Conservation (phyloP, 2,329 filamentous ascomycete genomes). For the Alternaria atra region DNA sequence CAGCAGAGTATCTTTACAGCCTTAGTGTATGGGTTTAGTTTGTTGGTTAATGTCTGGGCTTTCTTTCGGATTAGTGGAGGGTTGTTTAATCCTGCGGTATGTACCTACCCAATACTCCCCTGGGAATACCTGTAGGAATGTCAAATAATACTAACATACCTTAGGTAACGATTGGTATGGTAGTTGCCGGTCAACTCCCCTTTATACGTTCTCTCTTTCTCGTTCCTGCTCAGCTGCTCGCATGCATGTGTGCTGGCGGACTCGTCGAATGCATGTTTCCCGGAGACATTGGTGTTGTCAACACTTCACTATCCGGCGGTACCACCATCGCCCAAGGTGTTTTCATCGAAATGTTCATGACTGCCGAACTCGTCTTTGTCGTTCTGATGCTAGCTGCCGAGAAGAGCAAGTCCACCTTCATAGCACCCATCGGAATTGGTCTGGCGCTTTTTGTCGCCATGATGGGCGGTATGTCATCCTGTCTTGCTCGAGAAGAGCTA, state of each 20-base stretch:
- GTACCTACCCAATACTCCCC: neutral
- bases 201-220: constrained; percentile 30
- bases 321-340: constrained; percentile 33
- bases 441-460: constrained; percentile 39
- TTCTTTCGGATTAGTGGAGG: constrained; percentile 44
- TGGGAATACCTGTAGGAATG: neutral
- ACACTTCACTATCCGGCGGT: constrained; percentile 23
- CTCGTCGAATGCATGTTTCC: constrained; percentile 39
- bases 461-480: constrained; percentile 29
- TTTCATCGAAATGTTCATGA: constrained; percentile 36
- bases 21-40: constrained; percentile 40
- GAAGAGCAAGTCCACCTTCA: constrained; percentile 42
- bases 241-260: constrained; percentile 35
- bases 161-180: constrained; percentile 37
- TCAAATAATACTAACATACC: neutral
- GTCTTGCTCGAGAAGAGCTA: neutral
- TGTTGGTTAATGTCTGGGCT: constrained; percentile 45
- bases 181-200: constrained; percentile 29
- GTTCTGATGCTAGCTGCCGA: constrained; percentile 42
- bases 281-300: constrained; percentile 29
- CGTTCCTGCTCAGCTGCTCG: constrained; percentile 32
- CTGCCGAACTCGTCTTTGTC: constrained; percentile 32
- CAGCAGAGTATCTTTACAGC: constrained; percentile 38
- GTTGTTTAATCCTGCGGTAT: constrained; percentile 31
- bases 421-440: constrained; percentile 33